These are phyloP conservation scores for Avicennia marina DNA, from an alignment of 257 asterid species.

Conservation along the genomic window DNA sequence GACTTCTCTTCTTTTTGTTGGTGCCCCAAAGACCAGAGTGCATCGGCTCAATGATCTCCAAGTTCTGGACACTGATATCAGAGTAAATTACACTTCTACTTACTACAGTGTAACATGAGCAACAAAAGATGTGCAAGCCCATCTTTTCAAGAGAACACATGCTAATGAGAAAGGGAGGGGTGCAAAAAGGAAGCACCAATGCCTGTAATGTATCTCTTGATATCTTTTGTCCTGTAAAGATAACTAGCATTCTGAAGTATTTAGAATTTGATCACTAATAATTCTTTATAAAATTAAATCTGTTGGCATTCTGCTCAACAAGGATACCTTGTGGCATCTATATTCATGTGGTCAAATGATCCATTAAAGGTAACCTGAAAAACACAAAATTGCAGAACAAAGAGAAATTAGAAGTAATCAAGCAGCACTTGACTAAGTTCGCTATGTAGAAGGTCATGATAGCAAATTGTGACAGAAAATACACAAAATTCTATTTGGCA, in stretches of 20 bases:
- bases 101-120: constrained; percentile 10
- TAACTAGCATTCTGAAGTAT: not conserved
- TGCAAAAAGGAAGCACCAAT: not conserved
- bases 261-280: constrained; percentile 13
- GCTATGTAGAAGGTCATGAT: not conserved
- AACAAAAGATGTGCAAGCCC: constrained; percentile 13
- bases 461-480: not conserved
- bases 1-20: constrained; percentile 76
- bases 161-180: not conserved
- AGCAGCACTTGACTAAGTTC: constrained; percentile 8
- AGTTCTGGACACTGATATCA: constrained; percentile 82
- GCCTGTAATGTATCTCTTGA: constrained; percentile 1
- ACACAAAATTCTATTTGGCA: not conserved
- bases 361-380: constrained; percentile 93
- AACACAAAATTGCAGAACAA: constrained; percentile 5
- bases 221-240: constrained; percentile 6
- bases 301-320: constrained; percentile 14
- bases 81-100: constrained; percentile 9
- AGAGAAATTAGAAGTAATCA: constrained; percentile 13
- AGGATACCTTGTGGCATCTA: constrained; percentile 88
- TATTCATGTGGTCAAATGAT: constrained; percentile 96
- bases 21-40: constrained; percentile 74
- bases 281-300: not conserved
- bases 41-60: constrained; percentile 93
- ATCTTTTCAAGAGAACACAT: constrained; percentile 3